Percentiles rank a stretch among this genome's conserved stretches.
phyloP scores from a whole-genome alignment of 2,329 filamentous ascomycete genomes.

The Lithohypha guttulata region DNA sequence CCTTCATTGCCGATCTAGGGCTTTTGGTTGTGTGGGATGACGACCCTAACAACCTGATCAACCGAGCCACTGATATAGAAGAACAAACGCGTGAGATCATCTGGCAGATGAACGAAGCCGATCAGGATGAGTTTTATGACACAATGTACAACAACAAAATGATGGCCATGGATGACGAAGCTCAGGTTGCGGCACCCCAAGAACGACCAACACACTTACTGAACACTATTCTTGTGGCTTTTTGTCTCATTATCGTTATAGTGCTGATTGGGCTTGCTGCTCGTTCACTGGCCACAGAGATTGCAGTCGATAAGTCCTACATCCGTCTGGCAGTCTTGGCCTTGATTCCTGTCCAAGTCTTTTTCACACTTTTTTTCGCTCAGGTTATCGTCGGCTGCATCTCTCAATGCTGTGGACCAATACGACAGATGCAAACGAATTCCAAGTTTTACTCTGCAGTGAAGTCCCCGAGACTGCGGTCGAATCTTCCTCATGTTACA shows the following conservation, averaged over 20 bases:
- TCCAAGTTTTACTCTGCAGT: constrained; percentile 69
- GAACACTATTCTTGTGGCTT: constrained; percentile 57
- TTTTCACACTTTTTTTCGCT: constrained; percentile 72
- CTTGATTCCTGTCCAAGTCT: constrained; percentile 60
- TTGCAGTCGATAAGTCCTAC: constrained; percentile 53
- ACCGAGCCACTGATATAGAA: constrained; percentile 61
- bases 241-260: constrained; percentile 56
- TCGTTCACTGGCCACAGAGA: constrained; percentile 58
- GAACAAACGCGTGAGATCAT: constrained; percentile 67
- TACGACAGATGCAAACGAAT: constrained; percentile 62
- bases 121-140: constrained; percentile 24
- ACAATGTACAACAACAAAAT: not conserved
- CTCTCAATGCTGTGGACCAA: constrained; percentile 64
- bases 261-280: constrained; percentile 59
- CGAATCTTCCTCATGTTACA: constrained; percentile 42
- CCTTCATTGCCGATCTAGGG: constrained; percentile 61
- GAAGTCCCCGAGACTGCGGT: constrained; percentile 47
- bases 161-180: constrained; percentile 42
- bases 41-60: constrained; percentile 59
- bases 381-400: constrained; percentile 68
- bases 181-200: constrained; percentile 64
- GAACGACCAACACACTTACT: constrained; percentile 56
- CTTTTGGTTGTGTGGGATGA: constrained; percentile 75
- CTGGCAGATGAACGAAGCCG: constrained; percentile 50
- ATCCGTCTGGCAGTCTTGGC: constrained; percentile 53